Base-by-base conservation (phyloP, 2,329 filamentous ascomycete species). In the Phyllosticta capitalensis region DNA sequence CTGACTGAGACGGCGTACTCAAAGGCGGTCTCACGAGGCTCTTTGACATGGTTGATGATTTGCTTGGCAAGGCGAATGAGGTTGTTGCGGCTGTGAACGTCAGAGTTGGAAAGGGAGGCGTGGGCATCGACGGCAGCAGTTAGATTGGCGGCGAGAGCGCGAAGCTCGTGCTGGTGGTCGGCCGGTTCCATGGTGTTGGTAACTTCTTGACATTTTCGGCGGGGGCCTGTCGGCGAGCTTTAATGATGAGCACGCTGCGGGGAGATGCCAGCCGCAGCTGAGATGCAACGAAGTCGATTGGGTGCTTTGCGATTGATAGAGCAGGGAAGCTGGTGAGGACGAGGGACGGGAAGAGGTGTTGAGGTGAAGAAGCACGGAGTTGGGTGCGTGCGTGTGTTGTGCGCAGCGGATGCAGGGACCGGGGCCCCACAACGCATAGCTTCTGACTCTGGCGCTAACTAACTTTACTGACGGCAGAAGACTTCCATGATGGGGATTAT, bases 11-110 rank as follows among this genome's bases (percentile, higher is more conserved):
- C 38, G 38, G 38, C 50, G 52, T 59, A 55, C 22, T 59, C 57
- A n/a, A 55, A 59, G 10, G 57, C 53, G 6, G 28, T 52, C 30
- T 60, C 58, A 2, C n/a, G 28, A 10, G 58, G 58, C 19, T 60
- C 58, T 22, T 53, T 52, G 21, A 53, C 58, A 28, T 60, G 53
- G n/a, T 56, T 30, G 53, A 53, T 53, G 50, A 60, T 56, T 4
- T 56, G 9, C 12, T 52, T 33, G 48, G 58, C 58, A 5, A 56
- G 54, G 3, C 38, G 38, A n/a, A 45, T 45, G 17, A 45, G 38
- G 38, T 3, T 45, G 14, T 45, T 45, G 38, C 38, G 38, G 5
- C 38, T 45, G 38, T 45, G 38, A 45, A 45, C 38, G 38, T 45
- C 38, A n/a, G 1, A n/a, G 2, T 45, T 6, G 38, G 14, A 45